A percentile compares a stretch with the other conserved stretches of the same genome.
These are phyloP conservation scores for Hansenula lynferdii DNA, from an alignment of 1,139 yeast genomes.

Conservation along the genomic window DNA sequence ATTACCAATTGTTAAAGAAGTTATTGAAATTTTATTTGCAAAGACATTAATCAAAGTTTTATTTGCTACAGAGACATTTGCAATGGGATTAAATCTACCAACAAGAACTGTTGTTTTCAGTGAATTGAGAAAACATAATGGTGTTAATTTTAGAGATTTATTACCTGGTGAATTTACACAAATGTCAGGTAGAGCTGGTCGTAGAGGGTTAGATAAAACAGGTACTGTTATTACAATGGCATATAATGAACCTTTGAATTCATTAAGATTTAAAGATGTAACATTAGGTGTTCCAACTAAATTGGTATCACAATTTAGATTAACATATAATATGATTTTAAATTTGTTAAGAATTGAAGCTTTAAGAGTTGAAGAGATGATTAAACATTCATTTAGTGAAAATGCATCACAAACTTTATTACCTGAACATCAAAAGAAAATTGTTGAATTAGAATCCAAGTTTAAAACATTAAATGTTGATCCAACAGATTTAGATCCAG, in stretches of 20 bases:
- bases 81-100: conserved; percentile 97
- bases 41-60: conserved; percentile 81
- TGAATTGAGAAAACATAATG: conserved; percentile 85
- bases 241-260: conserved; percentile 63
- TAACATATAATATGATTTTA: conserved; percentile 94
- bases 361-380: conserved; percentile 93
- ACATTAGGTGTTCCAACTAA: conserved; percentile 87
- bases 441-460: conserved; percentile 46
- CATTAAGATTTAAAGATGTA: conserved; percentile 64
- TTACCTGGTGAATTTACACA: conserved; percentile 97
- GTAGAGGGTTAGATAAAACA: conserved; percentile 90
- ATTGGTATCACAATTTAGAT: conserved; percentile 83
- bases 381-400: conserved; percentile 91
- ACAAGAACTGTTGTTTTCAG: conserved; percentile 94
- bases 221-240: conserved; percentile 98
- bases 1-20: conserved; percentile 91
- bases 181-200: conserved; percentile 99
- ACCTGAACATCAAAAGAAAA: conserved; percentile 78
- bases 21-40: conserved; percentile 88
- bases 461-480: conserved; percentile 35
- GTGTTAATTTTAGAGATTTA: conserved; percentile 71
- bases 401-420: conserved; percentile 79
- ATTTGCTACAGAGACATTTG: conserved; percentile 97
- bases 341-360: conserved; percentile 92
- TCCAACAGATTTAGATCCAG: conserved; percentile 40